Evolutionary conservation across 345 rosid genomes (phyloP), one percentile per base, ranked within the genome.

Genomic region (Syzygium oleosum): DNA sequence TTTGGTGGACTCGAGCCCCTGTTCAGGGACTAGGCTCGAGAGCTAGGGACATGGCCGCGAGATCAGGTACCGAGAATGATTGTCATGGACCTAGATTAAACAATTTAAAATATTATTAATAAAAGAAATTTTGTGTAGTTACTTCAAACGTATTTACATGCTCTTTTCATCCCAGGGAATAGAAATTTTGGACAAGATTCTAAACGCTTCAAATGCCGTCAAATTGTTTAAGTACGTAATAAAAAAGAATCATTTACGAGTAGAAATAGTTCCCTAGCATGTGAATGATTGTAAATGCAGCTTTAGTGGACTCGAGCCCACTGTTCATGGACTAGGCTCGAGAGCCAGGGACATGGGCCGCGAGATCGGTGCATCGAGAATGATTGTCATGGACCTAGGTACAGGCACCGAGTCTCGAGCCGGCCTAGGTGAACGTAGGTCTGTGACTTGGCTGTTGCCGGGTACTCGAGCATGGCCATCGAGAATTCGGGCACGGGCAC

Each of bases 401-500:
- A 29, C 3, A 21, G 38, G 41, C 9, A 63, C 15, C 4, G 11
- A 16, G 15, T 63, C 38, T 9, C 19, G 17, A 63, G 29, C 73
- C 19, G 31, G 73, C 38, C 73, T 15, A 13, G 29, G 4, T 61
- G 9, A 0, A 27, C 73, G 6, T 3, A 1, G n/a, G 73, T 17
- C 34, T 0, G 1, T 63, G 77, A 29, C 21, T n/a, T 1, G 10
- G 19, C 38, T 41, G 14, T 2, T 4, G 34, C 0, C 0, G 0
- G 7, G 68, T n/a, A 29, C 38, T n/a, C 73, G 0, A 59, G 34
- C 34, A 61, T 61, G 73, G 34, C 34, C 19, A 63, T 63, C 0
- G 0, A 7, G 9, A 10, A 63, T 63, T 14, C 8, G 2, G 56
- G 21, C 22, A 53, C 7, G 56, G 5, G 38, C 77, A 63, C 13